Evolutionary conservation across 495 filamentous ascomycete species (phyloP), one percentile per base, ranked within the genome.

Genomic region (Extremus antarcticus): DNA sequence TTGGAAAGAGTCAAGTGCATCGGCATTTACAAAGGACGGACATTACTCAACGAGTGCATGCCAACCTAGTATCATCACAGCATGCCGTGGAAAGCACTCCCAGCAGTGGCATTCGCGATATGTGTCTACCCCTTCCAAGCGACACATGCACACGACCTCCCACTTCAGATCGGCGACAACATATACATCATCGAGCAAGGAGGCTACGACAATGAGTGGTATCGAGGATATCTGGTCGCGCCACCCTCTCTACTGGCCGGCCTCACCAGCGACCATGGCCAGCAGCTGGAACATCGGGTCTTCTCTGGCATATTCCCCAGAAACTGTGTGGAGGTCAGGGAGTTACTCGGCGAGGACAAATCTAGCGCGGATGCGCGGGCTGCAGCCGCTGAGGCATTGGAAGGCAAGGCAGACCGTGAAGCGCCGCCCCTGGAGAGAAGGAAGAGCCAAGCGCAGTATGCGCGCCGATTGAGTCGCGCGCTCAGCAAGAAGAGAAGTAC

Each of bases 141-240:
- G 47, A 83, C 85, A 29, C 84, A 81, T 54, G 82, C 90, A 25
- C 87, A 87, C 62, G 92, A 98, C 70, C 82, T 98, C n/a, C 91
- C 92, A 15, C 80, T 98, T 63, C 89, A 98, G 70, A 83, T 98
- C 24, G 92, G 92, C 65, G 92, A 98, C 76, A 92, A 97, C 70
- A 75, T 98, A 50, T 98, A 98, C 71, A 94, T 98, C 53, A 95
- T 98, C 65, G 92, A 98, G 72, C 88, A 95, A 70, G 84, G 84
- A n/a, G 90, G 90, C 2, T 70, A 68, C 21, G 78, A 94, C 70
- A 86, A 84, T 58, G 78, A 88, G 64, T 98, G 94, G 94, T 90
- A 87, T 64, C 83, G 92, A 16, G 92, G 92, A 40, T 98, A 98
- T 71, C 78, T 98, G 46, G 84, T 97, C 55, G 88, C 91, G 63